phyloP scores from a whole-genome alignment of 176 grass and related monocot genomes.

The Oryza brachyantha region DNA sequence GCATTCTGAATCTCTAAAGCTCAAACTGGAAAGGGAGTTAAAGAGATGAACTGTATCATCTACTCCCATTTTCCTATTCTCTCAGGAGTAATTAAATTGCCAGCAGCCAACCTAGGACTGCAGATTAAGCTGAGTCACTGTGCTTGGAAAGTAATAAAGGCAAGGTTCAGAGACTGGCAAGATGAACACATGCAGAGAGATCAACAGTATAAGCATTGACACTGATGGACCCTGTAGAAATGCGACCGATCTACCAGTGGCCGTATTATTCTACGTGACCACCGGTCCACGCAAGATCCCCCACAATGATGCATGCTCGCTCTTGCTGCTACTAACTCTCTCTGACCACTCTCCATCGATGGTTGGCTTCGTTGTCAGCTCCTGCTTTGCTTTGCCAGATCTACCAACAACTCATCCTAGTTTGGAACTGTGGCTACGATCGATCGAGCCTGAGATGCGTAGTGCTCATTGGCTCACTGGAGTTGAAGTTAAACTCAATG shows the following conservation, averaged over 20 bases:
- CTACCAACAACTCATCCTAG: not conserved
- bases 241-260: not conserved
- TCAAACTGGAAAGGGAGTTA: not conserved
- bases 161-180: no score
- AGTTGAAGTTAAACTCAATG: not conserved
- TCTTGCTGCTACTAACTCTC: not conserved
- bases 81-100: no score
- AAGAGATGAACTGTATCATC: not conserved
- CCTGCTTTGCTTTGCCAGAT: constrained; percentile 11
- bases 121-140: not conserved
- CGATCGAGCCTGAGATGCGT: not conserved
- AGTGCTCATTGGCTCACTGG: not conserved
- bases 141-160: not conserved
- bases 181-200: not conserved
- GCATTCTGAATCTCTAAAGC: not conserved
- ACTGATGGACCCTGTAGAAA: not conserved
- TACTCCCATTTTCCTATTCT: not conserved
- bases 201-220: not conserved
- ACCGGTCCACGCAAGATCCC: not conserved
- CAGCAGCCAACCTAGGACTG: no score
- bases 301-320: not conserved
- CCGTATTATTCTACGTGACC: constrained; percentile 11
- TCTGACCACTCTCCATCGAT: constrained; percentile 4
- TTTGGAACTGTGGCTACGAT: not conserved
- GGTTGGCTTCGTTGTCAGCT: not conserved